A percentile compares a stretch with the other conserved stretches of the same genome.
These are phyloP conservation scores for Podosphaera fusca DNA, from an alignment of 2,329 filamentous ascomycete species.

Conservation along the genomic window DNA sequence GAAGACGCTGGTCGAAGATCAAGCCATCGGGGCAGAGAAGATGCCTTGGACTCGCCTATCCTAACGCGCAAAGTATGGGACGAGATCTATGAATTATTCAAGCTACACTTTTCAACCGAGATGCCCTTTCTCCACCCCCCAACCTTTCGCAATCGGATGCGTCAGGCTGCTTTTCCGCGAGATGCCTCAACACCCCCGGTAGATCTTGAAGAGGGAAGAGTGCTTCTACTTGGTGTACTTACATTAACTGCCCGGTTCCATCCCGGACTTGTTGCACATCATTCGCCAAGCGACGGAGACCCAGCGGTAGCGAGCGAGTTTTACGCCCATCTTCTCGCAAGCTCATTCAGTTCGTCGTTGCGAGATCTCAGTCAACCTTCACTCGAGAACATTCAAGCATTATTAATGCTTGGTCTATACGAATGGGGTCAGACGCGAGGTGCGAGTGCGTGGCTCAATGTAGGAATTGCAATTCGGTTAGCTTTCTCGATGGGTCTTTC, in stretches of 20 bases:
- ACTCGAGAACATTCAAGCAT: slow-evolving; percentile 40
- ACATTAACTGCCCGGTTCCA: slow-evolving; percentile 49
- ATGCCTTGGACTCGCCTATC: slow-evolving; percentile 36
- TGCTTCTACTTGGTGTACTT: slow-evolving; percentile 42
- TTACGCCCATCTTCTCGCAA: slow-evolving; percentile 35
- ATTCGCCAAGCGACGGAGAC: slow-evolving; percentile 18
- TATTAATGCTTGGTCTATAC: slow-evolving; percentile 48
- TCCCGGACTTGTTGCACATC: slow-evolving; percentile 30
- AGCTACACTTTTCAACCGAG: slow-evolving; percentile 48
- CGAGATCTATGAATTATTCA: slow-evolving; percentile 46
- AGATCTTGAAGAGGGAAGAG: slow-evolving; percentile 23
- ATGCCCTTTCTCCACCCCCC: slow-evolving; percentile 48
- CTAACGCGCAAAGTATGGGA: slow-evolving; percentile 44
- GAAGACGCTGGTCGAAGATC: slow-evolving; percentile 17
- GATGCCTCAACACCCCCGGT: slow-evolving; percentile 8
- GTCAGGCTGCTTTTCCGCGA: slow-evolving; percentile 19
- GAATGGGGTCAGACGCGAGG: slow-evolving; percentile 46
- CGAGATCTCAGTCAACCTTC: slow-evolving; percentile 27
- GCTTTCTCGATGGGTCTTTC: slow-evolving; percentile 37
- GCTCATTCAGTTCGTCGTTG: slow-evolving; percentile 25
- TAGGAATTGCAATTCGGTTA: slow-evolving; percentile 34
- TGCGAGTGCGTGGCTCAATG: slow-evolving; percentile 38
- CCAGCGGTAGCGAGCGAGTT: slow-evolving; percentile 36
- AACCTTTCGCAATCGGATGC: slow-evolving; percentile 32
- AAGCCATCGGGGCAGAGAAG: slow-evolving; percentile 23